Evolutionary conservation across 306 rosid species (phyloP).

Genomic region (Cucumis cinereus): DNA sequence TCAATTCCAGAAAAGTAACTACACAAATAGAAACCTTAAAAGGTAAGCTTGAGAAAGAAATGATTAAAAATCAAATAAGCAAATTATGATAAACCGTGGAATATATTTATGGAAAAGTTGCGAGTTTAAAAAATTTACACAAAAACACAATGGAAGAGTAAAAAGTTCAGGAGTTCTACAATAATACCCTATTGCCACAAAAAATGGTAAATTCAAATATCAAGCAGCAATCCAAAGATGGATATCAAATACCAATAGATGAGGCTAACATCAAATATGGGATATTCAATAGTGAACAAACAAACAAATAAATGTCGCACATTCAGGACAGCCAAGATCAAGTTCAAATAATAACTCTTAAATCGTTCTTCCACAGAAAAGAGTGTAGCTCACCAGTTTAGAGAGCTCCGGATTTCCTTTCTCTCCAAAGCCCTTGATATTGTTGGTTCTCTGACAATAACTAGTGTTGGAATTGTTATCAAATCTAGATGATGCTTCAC

Average conservation of each 20-base stretch:
- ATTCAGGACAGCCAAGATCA: neutral
- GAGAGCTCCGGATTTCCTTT: constrained; percentile 14
- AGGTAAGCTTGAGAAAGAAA: neutral
- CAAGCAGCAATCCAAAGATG: neutral
- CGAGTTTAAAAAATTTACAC: neutral
- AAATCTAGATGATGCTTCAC: constrained; percentile 22
- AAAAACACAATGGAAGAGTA: neutral
- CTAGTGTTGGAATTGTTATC: constrained; percentile 1
- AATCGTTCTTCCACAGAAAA: neutral
- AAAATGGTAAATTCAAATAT: neutral
- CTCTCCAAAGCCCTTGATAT: constrained; percentile 12
- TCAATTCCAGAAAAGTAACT: neutral
- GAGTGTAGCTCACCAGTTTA: constrained; percentile 26
- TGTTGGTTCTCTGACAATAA: constrained; percentile 11
- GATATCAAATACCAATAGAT: neutral
- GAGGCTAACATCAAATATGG: neutral
- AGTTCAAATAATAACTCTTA: neutral
- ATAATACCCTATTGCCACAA: neutral
- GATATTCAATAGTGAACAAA: neutral
- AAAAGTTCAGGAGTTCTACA: neutral
- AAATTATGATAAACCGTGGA: neutral
- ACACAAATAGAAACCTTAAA: neutral
- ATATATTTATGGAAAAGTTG: neutral
- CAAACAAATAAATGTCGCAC: neutral
- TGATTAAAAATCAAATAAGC: neutral